Evolutionary conservation across 345 rosid species (phyloP).

Genomic region (Mallotus nudiflorus): DNA sequence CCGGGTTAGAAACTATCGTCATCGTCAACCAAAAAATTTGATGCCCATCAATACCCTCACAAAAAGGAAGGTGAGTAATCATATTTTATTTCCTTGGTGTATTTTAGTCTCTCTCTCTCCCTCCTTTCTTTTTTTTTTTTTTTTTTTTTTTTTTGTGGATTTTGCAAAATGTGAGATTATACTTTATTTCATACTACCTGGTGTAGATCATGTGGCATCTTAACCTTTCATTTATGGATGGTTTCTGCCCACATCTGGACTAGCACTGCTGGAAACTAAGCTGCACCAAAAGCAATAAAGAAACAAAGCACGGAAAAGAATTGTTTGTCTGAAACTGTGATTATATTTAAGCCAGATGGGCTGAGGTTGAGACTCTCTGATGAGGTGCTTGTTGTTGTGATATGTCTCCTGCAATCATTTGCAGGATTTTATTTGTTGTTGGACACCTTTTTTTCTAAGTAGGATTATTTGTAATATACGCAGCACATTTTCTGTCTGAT

Average conservation of each 20-base stretch:
- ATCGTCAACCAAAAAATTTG: slow-evolving; percentile 86
- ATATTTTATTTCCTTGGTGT: neutral
- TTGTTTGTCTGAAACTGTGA: neutral
- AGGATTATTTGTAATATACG: neutral
- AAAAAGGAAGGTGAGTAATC: slow-evolving; percentile 72
- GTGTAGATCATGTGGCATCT: neutral
- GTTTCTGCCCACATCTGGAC: neutral
- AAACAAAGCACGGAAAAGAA: neutral
- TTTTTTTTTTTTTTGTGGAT: neutral
- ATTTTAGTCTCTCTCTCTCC: neutral
- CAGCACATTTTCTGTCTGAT: neutral
- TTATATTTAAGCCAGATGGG: neutral
- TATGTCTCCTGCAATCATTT: neutral
- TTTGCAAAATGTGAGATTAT: neutral
- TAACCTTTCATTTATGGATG: neutral
- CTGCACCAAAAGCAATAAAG: neutral
- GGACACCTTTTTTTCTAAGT: neutral
- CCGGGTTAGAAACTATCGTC: slow-evolving; percentile 95
- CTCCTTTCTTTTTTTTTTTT: too few relatives aligned
- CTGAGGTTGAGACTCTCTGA: too few relatives aligned
- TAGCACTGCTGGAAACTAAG: neutral
- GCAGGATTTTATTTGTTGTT: neutral
- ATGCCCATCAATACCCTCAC: slow-evolving; percentile 97
- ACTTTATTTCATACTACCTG: neutral
- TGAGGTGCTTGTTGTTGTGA: neutral